A percentile compares a stretch with the other conserved stretches of the same genome.
These are phyloP conservation scores for Boletus sensibilis DNA, from an alignment of 768 basidiomycete genomes.

Conservation along the genomic window DNA sequence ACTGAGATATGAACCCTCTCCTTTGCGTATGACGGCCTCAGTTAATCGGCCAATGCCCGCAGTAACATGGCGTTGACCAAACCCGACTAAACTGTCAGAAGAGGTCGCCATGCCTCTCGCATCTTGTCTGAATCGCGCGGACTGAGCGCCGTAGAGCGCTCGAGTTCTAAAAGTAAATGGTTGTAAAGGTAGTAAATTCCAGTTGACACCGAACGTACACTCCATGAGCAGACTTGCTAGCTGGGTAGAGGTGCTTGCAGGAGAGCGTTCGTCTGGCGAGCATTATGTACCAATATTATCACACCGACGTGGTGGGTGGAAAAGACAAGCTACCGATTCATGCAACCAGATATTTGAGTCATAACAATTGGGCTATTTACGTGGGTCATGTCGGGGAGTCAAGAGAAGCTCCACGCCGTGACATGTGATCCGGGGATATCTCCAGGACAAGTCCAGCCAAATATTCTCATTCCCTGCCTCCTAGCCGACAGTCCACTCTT, in stretches of 20 bases:
- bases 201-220: slow-evolving; percentile 14
- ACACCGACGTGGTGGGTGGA: not conserved
- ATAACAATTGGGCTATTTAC: not conserved
- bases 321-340: not conserved
- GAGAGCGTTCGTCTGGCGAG: slow-evolving; percentile 12
- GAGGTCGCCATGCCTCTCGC: slow-evolving; percentile 23
- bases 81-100: slow-evolving; percentile 26
- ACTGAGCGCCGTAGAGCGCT: not conserved
- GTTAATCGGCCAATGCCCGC: slow-evolving; percentile 42
- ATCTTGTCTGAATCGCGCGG: not conserved
- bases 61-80: slow-evolving; percentile 47
- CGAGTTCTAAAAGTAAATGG: slow-evolving; percentile 1
- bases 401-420: not conserved
- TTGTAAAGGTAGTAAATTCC: not conserved
- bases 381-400: not conserved
- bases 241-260: not conserved
- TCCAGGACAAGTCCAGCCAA: not conserved
- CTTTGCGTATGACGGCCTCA: slow-evolving; percentile 61
- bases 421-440: too few species aligned
- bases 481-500: not conserved
- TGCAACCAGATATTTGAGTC: not conserved
- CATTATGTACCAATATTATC: slow-evolving; percentile 3
- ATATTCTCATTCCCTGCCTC: not conserved
- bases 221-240: not conserved
- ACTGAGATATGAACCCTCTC: slow-evolving; percentile 69